A percentile compares a stretch with the other conserved stretches of the same genome.
Conservation (phyloP, 495 filamentous ascomycete genomes). For the Aspergillus asperescens region DNA sequence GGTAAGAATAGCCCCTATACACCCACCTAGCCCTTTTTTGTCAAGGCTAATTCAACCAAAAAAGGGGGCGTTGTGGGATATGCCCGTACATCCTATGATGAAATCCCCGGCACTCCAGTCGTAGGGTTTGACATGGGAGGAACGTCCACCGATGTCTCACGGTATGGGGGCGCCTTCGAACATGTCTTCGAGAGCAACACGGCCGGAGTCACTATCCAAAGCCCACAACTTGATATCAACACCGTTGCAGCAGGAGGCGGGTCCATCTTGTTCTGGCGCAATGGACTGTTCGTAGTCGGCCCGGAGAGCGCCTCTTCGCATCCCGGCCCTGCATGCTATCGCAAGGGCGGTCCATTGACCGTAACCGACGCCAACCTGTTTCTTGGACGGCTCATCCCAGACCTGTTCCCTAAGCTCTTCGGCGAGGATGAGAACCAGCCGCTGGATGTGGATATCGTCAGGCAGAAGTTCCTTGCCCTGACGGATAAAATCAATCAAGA, state of each 20-base stretch:
- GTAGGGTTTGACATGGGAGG: conserved; percentile 94
- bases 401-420: conserved; percentile 64
- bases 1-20: background rate
- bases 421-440: conserved; percentile 21
- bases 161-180: conserved; percentile 81
- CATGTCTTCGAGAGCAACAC: conserved; percentile 94
- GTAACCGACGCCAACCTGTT: conserved; percentile 89
- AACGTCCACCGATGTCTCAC: conserved; percentile 82
- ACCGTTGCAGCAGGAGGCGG: conserved; percentile 90
- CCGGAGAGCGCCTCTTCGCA: conserved; percentile 83
- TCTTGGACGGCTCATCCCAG: conserved; percentile 74
- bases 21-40: background rate
- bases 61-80: conserved; percentile 70
- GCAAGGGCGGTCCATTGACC: conserved; percentile 81
- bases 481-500: conserved; percentile 67
- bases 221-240: conserved; percentile 88
- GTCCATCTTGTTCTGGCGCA: conserved; percentile 74
- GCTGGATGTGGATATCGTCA: conserved; percentile 68
- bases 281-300: conserved; percentile 83
- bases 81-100: conserved; percentile 78
- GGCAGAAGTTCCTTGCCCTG: conserved; percentile 64
- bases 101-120: conserved; percentile 69
- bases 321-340: conserved; percentile 84
- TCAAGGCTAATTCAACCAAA: background rate
- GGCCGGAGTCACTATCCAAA: conserved; percentile 84